These are phyloP conservation scores for Phytophthora nicotianae DNA, from an alignment of 352 stramenopile species.

Conservation along the genomic window DNA sequence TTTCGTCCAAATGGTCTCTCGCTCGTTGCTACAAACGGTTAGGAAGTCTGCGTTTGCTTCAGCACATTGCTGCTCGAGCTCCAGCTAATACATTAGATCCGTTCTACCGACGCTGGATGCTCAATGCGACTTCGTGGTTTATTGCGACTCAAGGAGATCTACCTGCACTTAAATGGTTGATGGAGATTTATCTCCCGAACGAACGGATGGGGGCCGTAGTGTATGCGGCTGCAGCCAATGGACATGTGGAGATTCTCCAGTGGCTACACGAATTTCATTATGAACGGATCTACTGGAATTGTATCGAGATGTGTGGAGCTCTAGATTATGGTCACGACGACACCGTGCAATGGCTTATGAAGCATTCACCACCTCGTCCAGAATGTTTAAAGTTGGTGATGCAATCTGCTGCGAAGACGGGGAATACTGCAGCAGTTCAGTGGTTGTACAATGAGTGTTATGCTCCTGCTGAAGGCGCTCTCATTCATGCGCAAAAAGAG, in stretches of 20 bases:
- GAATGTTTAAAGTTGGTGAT: constrained; percentile 33
- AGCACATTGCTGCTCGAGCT: constrained; percentile 22
- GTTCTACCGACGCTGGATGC: constrained; percentile 34
- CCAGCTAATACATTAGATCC: constrained; percentile 12
- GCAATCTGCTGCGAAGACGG: constrained; percentile 19
- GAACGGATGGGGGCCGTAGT: constrained; percentile 20
- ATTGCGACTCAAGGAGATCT: constrained; percentile 24
- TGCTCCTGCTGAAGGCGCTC: constrained; percentile 12
- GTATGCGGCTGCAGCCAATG: constrained; percentile 31
- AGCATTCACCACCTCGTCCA: constrained; percentile 12
- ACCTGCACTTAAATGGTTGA: constrained; percentile 28
- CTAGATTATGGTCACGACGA: constrained; percentile 48
- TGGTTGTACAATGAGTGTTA: constrained; percentile 26
- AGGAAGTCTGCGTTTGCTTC: constrained; percentile 22
- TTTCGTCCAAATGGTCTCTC: constrained; percentile 26
- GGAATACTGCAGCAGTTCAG: constrained; percentile 17
- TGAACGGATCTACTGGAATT: constrained; percentile 23
- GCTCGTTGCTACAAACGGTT: constrained; percentile 23
- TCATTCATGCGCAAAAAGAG: constrained; percentile 20
- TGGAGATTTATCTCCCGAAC: constrained; percentile 14
- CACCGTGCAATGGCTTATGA: constrained; percentile 47
- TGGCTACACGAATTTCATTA: constrained; percentile 22
- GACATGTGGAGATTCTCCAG: constrained; percentile 27
- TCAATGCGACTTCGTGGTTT: constrained; percentile 30
- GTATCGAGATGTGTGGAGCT: constrained; percentile 34